Conservation (phyloP, 148 eudicot species). For the Spergularia marina region DNA sequence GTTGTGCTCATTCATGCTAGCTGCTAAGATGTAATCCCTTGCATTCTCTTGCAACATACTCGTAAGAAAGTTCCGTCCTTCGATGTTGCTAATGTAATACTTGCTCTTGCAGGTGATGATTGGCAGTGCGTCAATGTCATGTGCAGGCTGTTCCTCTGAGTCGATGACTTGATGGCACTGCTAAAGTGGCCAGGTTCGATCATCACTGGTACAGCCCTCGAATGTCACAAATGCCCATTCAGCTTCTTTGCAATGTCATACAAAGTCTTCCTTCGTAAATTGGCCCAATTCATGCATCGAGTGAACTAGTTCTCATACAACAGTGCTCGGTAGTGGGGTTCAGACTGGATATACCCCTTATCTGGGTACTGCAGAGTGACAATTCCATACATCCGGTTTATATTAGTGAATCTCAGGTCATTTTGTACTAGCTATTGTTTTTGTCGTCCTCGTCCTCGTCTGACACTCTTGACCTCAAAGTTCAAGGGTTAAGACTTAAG, state of each 20-base stretch:
- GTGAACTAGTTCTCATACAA: too few relatives aligned
- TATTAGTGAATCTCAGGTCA: not conserved
- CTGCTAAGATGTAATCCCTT: too few relatives aligned
- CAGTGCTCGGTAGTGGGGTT: too few relatives aligned
- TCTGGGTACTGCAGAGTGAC: too few relatives aligned
- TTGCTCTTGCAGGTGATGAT: conserved; percentile 7
- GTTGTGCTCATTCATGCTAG: not conserved
- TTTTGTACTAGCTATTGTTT: not conserved
- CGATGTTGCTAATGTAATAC: not conserved
- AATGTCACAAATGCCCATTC: not conserved
- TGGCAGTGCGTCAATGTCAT: not conserved
- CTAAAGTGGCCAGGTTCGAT: not conserved
- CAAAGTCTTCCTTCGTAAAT: too few relatives aligned
- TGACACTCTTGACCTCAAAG: not conserved
- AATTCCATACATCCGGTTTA: not conserved
- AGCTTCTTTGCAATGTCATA: too few relatives aligned
- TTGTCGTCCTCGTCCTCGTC: not conserved
- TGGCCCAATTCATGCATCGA: too few relatives aligned
- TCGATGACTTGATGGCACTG: not conserved
- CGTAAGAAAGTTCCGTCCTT: not conserved
- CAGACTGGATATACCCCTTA: too few relatives aligned
- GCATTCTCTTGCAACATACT: too few relatives aligned
- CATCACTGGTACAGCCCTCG: not conserved
- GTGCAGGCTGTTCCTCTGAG: not conserved
- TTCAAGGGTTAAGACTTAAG: not conserved